A percentile compares a stretch with the other conserved stretches of the same genome.
Conservation (phyloP, 1,284 basidiomycete genomes). For the Trametes hirsuta region DNA sequence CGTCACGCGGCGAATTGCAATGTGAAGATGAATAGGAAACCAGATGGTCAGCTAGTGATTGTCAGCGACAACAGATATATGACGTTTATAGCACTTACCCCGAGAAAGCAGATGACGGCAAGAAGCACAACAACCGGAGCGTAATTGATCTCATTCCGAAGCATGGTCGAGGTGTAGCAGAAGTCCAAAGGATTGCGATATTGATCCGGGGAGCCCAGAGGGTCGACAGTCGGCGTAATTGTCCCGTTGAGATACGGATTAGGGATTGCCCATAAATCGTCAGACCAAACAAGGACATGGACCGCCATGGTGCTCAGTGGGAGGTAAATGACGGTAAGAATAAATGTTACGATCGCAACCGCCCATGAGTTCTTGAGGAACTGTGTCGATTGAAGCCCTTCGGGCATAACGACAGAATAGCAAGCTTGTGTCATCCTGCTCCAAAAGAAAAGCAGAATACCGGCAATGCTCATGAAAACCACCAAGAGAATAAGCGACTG, state of each 20-base stretch:
- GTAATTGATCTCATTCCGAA: slow-evolving; percentile 71
- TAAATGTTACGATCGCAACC: slow-evolving; percentile 60
- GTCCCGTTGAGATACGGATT: slow-evolving; percentile 71
- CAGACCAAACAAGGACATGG: slow-evolving; percentile 73
- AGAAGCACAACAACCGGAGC: slow-evolving; percentile 67
- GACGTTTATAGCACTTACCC: slow-evolving; percentile 44
- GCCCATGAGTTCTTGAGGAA: slow-evolving; percentile 51
- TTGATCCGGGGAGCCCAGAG: slow-evolving; percentile 58
- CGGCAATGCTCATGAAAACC: slow-evolving; percentile 57
- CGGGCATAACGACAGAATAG: slow-evolving; percentile 50
- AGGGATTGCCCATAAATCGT: slow-evolving; percentile 72
- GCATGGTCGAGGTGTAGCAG: slow-evolving; percentile 80
- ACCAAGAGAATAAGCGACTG: slow-evolving; percentile 59
- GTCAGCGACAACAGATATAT: slow-evolving; percentile 2
- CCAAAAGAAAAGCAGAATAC: slow-evolving; percentile 59
- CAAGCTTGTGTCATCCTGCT: slow-evolving; percentile 51
- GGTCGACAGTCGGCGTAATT: slow-evolving; percentile 47
- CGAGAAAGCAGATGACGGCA: slow-evolving; percentile 54
- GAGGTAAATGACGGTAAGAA: slow-evolving; percentile 67
- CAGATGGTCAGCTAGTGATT: slow-evolving; percentile 64
- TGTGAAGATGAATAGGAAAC: slow-evolving; percentile 69
- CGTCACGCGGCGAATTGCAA: slow-evolving; percentile 58
- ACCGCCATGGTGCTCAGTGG: slow-evolving; percentile 74
- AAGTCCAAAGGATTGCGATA: slow-evolving; percentile 72
- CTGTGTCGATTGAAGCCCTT: slow-evolving; percentile 56